A percentile compares a stretch with the other conserved stretches of the same genome.
These are phyloP conservation scores for Sclerotinia trifoliorum DNA, from an alignment of 2,329 filamentous ascomycete species.

Conservation along the genomic window DNA sequence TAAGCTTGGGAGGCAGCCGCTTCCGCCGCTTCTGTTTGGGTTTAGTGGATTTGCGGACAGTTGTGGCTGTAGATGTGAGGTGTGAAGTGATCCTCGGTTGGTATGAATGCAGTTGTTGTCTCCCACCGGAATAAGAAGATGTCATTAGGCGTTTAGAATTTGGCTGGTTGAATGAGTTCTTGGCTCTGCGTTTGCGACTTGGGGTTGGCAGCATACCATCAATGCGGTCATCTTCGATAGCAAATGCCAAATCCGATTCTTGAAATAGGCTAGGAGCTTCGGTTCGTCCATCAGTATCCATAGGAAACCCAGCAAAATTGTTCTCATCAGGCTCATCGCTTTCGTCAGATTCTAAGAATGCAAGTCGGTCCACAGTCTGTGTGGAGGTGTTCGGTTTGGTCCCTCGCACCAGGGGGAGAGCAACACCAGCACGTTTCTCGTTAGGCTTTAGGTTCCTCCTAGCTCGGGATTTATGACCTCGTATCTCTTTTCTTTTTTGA, in stretches of 20 bases:
- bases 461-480: slow-evolving; percentile 24
- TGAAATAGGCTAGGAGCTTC: slow-evolving; percentile 28
- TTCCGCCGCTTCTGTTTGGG: not conserved
- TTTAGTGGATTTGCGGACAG: slow-evolving; percentile 15
- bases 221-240: slow-evolving; percentile 38
- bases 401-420: slow-evolving; percentile 30
- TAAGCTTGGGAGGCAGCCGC: slow-evolving; percentile 48
- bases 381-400: not conserved
- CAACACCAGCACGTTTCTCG: slow-evolving; percentile 37
- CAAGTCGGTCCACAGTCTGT: not conserved
- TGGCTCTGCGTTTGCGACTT: slow-evolving; percentile 29
- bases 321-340: slow-evolving; percentile 32
- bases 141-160: slow-evolving; percentile 27
- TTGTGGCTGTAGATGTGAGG: slow-evolving; percentile 17
- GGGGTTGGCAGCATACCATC: slow-evolving; percentile 40
- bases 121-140: slow-evolving; percentile 18
- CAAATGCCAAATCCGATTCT: slow-evolving; percentile 30
- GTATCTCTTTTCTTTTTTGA: slow-evolving; percentile 44
- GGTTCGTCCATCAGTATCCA: slow-evolving; percentile 24
- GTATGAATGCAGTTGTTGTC: slow-evolving; percentile 13
- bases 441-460: slow-evolving; percentile 29
- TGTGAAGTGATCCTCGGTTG: slow-evolving; percentile 38
- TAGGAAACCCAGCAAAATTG: slow-evolving; percentile 17
- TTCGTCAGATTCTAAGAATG: slow-evolving; percentile 31
- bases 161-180: not conserved